A percentile compares a stretch with the other conserved stretches of the same genome.
phyloP scores from a whole-genome alignment of 2,329 filamentous ascomycete genomes.

The Lizonia empirigonia region DNA sequence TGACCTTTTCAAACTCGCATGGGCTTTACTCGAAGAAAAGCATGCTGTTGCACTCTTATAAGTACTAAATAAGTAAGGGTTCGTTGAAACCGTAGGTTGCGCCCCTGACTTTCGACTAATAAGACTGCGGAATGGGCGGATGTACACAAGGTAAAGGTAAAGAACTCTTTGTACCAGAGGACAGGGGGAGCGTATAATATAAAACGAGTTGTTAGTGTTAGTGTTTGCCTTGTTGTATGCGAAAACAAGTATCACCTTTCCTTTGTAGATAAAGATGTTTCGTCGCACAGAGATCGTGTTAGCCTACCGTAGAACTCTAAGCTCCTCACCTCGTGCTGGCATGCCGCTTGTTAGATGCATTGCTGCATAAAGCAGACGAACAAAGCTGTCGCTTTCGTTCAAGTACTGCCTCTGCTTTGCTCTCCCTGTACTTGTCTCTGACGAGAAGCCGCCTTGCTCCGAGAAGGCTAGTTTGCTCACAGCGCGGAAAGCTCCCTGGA shows the following conservation, averaged over 20 bases:
- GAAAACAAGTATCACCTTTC: slow-evolving; percentile 13
- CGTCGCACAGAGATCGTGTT: slow-evolving; percentile 3
- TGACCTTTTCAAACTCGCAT: slow-evolving; percentile 3
- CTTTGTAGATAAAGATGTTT: slow-evolving; percentile 16
- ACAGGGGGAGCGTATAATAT: slow-evolving; percentile 7
- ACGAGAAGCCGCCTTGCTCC: slow-evolving; percentile 6
- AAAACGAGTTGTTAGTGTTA: slow-evolving; percentile 12
- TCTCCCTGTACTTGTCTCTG: slow-evolving; percentile 8
- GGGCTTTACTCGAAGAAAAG: background rate
- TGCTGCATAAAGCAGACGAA: slow-evolving; percentile 3
- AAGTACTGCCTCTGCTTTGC: slow-evolving; percentile 1
- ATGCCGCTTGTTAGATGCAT: slow-evolving; percentile 7
- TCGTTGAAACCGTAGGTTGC: background rate
- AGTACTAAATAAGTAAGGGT: slow-evolving; percentile 10
- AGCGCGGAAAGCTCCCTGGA: slow-evolving; percentile 4
- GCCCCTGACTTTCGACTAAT: background rate
- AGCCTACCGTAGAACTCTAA: slow-evolving; percentile 8
- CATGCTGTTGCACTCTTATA: slow-evolving; percentile 1
- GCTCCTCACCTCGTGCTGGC: slow-evolving; percentile 10
- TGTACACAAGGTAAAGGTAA: slow-evolving; percentile 7
- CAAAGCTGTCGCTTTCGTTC: slow-evolving; percentile 1
- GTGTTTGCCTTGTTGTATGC: slow-evolving; percentile 13
- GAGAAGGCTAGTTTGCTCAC: slow-evolving; percentile 6
- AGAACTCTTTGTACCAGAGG: slow-evolving; percentile 3
- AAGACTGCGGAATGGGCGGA: slow-evolving; percentile 4